A percentile compares a stretch with the other conserved stretches of the same genome.
phyloP scores from a whole-genome alignment of 2,329 filamentous ascomycete genomes.

The Sporothrix phasma region DNA sequence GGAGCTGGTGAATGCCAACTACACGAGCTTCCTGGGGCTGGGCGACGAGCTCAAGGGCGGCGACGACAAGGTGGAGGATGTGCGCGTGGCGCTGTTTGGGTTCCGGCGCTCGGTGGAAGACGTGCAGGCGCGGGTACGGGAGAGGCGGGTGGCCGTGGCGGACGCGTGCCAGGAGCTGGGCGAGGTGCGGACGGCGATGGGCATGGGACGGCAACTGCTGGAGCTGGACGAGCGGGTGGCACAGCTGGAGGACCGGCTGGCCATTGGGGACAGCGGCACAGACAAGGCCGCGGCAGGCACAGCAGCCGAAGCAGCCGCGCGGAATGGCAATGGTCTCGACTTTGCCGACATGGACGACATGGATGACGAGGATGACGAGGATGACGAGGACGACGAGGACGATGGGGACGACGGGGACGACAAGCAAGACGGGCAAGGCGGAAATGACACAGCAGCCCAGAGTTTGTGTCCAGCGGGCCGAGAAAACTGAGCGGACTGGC shows the following conservation, averaged over 20 bases:
- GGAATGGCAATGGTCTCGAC: neutral
- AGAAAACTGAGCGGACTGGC: conserved; percentile 37
- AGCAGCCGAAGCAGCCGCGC: no score
- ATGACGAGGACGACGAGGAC: conserved; percentile 26
- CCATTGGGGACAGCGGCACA: conserved; percentile 35
- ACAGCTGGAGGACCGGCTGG: conserved; percentile 53
- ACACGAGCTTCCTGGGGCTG: conserved; percentile 78
- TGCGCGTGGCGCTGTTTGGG: conserved; percentile 75
- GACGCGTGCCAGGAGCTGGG: conserved; percentile 56
- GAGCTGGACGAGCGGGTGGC: conserved; percentile 55
- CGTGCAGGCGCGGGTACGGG: conserved; percentile 55
- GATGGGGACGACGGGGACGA: conserved; percentile 27
- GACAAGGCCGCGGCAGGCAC: conserved; percentile 23
- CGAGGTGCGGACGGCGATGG: conserved; percentile 52
- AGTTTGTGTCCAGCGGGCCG: conserved; percentile 36
- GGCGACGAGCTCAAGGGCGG: conserved; percentile 76
- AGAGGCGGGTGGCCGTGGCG: conserved; percentile 53
- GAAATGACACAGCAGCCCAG: conserved; percentile 26
- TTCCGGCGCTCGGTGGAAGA: conserved; percentile 75
- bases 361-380: conserved; percentile 25
- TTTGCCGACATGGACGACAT: neutral
- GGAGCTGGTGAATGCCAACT: conserved; percentile 91
- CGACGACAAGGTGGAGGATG: conserved; percentile 83
- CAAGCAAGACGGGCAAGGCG: conserved; percentile 23
- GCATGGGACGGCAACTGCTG: conserved; percentile 50